Conservation (phyloP, 192 early-diverging fungal species). For the Entrophospora sp. region DNA sequence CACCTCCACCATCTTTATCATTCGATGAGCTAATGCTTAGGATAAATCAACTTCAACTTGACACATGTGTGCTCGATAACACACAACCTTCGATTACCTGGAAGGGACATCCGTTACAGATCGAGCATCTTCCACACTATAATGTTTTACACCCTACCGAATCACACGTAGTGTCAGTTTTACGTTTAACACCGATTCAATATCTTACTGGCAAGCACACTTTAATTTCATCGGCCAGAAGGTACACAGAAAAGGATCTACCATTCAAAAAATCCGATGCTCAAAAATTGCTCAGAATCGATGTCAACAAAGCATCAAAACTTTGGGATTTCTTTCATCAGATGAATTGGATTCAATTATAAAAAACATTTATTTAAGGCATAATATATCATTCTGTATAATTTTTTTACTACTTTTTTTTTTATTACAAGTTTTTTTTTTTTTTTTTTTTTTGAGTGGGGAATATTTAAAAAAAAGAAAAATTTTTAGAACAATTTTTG, state of each 20-base stretch:
- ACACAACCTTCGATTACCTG: neutral
- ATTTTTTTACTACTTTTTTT: too few species aligned
- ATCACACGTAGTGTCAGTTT: constrained; percentile 59
- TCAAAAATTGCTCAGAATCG: constrained; percentile 80
- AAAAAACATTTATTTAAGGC: too few species aligned
- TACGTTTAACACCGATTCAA: constrained; percentile 75
- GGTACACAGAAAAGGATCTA: constrained; percentile 23
- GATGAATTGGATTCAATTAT: constrained; percentile 75
- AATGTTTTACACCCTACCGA: constrained; percentile 56
- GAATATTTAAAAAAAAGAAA: too few species aligned
- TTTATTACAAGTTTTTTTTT: too few species aligned
- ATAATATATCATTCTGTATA: too few species aligned
- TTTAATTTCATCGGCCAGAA: constrained; percentile 54
- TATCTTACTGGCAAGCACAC: constrained; percentile 78
- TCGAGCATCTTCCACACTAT: constrained; percentile 24
- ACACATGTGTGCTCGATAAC: neutral
- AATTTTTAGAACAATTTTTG: too few species aligned
- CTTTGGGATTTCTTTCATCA: constrained; percentile 83
- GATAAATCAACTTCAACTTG: neutral
- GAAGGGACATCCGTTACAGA: constrained; percentile 12
- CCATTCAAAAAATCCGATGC: constrained; percentile 87
- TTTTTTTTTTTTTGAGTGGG: too few species aligned
- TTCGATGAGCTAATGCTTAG: neutral
- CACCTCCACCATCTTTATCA: neutral
- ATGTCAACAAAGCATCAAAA: constrained; percentile 89